phyloP scores from a whole-genome alignment of 2,329 filamentous ascomycete genomes.

The Neonectria faginata region DNA sequence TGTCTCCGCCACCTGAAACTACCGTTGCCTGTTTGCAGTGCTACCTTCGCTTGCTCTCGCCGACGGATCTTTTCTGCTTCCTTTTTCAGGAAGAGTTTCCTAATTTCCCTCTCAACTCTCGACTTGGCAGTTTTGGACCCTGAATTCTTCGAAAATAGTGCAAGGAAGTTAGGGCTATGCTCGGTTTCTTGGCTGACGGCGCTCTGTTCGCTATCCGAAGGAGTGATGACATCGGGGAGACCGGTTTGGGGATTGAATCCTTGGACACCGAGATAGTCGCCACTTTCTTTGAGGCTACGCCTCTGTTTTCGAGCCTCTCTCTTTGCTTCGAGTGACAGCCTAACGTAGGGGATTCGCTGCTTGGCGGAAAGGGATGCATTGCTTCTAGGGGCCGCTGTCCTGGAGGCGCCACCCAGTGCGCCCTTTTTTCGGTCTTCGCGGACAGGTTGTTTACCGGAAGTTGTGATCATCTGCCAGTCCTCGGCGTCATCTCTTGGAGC shows the following conservation, averaged over 20 bases:
- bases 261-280: constrained; percentile 70
- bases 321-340: constrained; percentile 47
- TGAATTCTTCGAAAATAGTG: constrained; percentile 50
- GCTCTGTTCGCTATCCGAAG: constrained; percentile 60
- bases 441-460: background rate
- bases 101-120: constrained; percentile 60
- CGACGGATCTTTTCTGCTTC: constrained; percentile 57
- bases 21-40: constrained; percentile 42
- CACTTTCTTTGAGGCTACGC: constrained; percentile 62
- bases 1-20: constrained; percentile 59
- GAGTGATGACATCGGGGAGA: constrained; percentile 62
- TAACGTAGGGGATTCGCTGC: constrained; percentile 1
- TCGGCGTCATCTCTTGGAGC: constrained; percentile 25
- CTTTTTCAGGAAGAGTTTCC: constrained; percentile 43
- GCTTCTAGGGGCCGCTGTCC: background rate
- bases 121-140: constrained; percentile 55
- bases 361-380: background rate
- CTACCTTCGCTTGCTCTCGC: constrained; percentile 56
- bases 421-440: background rate
- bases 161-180: constrained; percentile 49
- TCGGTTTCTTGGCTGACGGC: constrained; percentile 48
- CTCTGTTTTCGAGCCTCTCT: constrained; percentile 52
- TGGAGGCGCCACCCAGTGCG: background rate
- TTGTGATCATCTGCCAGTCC: constrained; percentile 18
- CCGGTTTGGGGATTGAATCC: constrained; percentile 69